Percentiles rank a stretch among this genome's conserved stretches.
Evolutionary conservation across 768 basidiomycete genomes (phyloP).

Genomic region (Rubroboletus pulcherrimus): DNA sequence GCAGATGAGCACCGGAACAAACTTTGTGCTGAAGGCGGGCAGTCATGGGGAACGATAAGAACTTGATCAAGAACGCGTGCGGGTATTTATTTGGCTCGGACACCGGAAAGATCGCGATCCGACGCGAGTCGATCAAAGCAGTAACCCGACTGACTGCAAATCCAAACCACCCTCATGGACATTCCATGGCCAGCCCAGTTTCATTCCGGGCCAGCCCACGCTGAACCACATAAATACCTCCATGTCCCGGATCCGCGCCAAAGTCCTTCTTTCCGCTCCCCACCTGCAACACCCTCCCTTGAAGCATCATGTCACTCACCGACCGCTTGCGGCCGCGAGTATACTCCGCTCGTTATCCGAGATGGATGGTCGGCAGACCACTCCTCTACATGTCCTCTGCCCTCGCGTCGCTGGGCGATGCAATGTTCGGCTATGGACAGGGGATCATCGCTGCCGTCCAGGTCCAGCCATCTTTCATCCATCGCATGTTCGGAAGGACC

Average conservation of each 20-base stretch:
- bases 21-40: slow-evolving; percentile 70
- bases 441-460: slow-evolving; percentile 50
- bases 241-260: not conserved
- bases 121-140: not conserved
- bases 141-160: not conserved
- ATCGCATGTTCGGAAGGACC: slow-evolving; percentile 43
- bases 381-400: slow-evolving; percentile 50
- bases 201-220: slow-evolving; percentile 11
- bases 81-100: slow-evolving; percentile 5
- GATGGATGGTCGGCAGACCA: slow-evolving; percentile 49
- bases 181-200: slow-evolving; percentile 12
- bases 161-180: not conserved
- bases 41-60: slow-evolving; percentile 40
- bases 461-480: slow-evolving; percentile 50
- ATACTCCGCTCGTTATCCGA: slow-evolving; percentile 47
- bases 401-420: slow-evolving; percentile 52
- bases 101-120: not conserved
- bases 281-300: slow-evolving; percentile 8
- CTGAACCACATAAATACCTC: slow-evolving; percentile 24
- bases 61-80: not conserved
- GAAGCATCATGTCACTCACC: slow-evolving; percentile 20
- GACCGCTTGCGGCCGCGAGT: slow-evolving; percentile 34
- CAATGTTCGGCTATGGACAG: slow-evolving; percentile 55
- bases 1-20: slow-evolving; percentile 3
- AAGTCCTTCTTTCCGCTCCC: not conserved